Conservation (phyloP, 179 eudicot species). For the Nepenthes alata region DNA sequence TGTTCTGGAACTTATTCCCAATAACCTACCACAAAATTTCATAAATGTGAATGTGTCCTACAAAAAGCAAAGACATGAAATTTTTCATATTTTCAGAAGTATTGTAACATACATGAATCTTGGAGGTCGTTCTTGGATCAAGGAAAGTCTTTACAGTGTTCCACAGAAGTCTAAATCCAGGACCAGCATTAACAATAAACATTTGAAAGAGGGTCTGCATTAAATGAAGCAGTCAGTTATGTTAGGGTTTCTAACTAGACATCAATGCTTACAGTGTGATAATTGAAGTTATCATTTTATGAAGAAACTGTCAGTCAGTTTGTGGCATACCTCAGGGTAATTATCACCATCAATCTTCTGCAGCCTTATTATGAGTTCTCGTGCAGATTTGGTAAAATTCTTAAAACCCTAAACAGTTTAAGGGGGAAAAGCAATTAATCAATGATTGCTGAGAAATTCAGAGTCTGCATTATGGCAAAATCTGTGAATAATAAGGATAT, state of each 20-base stretch:
- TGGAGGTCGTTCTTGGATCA: conserved; percentile 66
- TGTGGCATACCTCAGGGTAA: conserved; percentile 67
- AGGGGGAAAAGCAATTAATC: not conserved
- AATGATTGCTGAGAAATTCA: not conserved
- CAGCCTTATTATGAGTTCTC: conserved; percentile 57
- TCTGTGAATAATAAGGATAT: not conserved
- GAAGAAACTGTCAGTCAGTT: not conserved
- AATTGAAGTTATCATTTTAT: not conserved
- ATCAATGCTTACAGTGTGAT: not conserved
- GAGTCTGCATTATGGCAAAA: too few relatives aligned
- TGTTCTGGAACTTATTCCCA: conserved; percentile 53
- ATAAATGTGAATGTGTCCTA: not conserved
- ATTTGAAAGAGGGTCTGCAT: conserved; percentile 69
- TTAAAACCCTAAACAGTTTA: conserved; percentile 50
- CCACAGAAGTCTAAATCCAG: conserved; percentile 74
- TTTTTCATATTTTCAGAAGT: not conserved
- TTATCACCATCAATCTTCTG: conserved; percentile 82
- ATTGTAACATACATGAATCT: conserved; percentile 42
- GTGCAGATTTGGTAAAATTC: conserved; percentile 60
- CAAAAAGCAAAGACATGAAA: not conserved
- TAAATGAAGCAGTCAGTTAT: conserved; percentile 1
- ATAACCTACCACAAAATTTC: conserved; percentile 34
- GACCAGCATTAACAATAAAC: conserved; percentile 76
- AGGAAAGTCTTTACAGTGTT: conserved; percentile 55
- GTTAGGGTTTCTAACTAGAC: too few relatives aligned